These are phyloP conservation scores for Fusarium citri DNA, from an alignment of 2,329 filamentous ascomycete genomes.

Conservation along the genomic window DNA sequence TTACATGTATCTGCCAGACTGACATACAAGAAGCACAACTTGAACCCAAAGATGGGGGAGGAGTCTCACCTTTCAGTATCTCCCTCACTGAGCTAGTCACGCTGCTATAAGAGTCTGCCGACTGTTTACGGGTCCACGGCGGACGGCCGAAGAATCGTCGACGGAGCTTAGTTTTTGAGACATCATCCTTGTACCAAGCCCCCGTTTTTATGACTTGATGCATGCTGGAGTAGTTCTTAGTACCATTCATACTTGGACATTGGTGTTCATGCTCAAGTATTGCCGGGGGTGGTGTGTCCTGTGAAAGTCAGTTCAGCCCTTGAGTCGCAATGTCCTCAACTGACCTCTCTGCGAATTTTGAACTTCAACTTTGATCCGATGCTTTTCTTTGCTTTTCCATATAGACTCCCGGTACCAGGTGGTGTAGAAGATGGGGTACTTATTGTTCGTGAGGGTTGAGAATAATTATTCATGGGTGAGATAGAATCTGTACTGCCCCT, in stretches of 20 bases:
- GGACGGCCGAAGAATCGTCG: slow-evolving; percentile 56
- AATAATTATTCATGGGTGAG: slow-evolving; percentile 11
- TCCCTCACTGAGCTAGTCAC: slow-evolving; percentile 57
- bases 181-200: slow-evolving; percentile 51
- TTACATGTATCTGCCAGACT: neutral
- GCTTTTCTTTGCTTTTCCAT: slow-evolving; percentile 40
- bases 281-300: slow-evolving; percentile 22
- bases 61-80: slow-evolving; percentile 53
- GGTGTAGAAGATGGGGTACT: slow-evolving; percentile 1
- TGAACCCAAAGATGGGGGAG: slow-evolving; percentile 47
- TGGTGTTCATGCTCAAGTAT: slow-evolving; percentile 33
- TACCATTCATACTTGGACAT: slow-evolving; percentile 17
- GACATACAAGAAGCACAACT: slow-evolving; percentile 29
- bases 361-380: slow-evolving; percentile 41
- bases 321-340: fast-evolving
- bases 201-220: slow-evolving; percentile 40
- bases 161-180: slow-evolving; percentile 43
- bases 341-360: slow-evolving; percentile 30
- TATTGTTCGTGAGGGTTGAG: neutral
- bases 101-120: slow-evolving; percentile 53
- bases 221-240: slow-evolving; percentile 29
- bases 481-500: slow-evolving; percentile 12
- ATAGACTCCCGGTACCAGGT: slow-evolving; percentile 12
- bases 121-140: slow-evolving; percentile 56
- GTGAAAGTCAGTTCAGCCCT: slow-evolving; percentile 6